These are phyloP conservation scores for Begonia peltatifolia DNA, from an alignment of 306 rosid genomes.

Conservation along the genomic window DNA sequence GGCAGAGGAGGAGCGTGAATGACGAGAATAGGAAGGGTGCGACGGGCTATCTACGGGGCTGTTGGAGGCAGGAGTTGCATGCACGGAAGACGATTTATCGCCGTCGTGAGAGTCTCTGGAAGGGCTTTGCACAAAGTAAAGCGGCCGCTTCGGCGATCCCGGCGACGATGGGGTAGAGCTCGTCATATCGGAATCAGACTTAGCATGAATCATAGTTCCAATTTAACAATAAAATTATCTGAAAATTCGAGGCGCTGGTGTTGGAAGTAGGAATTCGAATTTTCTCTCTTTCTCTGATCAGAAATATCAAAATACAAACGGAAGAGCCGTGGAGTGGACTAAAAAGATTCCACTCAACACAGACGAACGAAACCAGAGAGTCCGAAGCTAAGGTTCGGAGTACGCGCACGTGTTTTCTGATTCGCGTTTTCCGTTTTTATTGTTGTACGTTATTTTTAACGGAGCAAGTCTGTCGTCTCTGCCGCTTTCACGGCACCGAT, in stretches of 20 bases:
- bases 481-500: too few species aligned
- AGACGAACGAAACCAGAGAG: too few species aligned
- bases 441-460: too few species aligned
- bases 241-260: not conserved
- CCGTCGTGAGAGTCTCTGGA: slow-evolving; percentile 71
- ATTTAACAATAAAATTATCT: not conserved
- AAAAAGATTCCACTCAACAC: not conserved
- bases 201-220: slow-evolving; percentile 35
- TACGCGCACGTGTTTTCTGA: too few species aligned
- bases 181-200: slow-evolving; percentile 65
- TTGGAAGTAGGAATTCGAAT: not conserved
- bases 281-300: not conserved
- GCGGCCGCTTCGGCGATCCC: slow-evolving; percentile 47
- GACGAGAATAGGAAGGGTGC: slow-evolving; percentile 54
- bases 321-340: not conserved
- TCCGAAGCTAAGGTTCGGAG: too few species aligned
- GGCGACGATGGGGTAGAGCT: slow-evolving; percentile 55
- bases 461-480: too few species aligned
- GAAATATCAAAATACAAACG: too few species aligned
- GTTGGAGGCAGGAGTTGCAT: slow-evolving; percentile 33
- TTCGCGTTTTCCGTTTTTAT: too few species aligned
- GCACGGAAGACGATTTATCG: slow-evolving; percentile 45
- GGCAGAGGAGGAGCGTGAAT: slow-evolving; percentile 52
- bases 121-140: slow-evolving; percentile 68
- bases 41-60: slow-evolving; percentile 63